Base-by-base conservation (phyloP, 768 basidiomycete genomes). In the Cubamyces lactineus region DNA sequence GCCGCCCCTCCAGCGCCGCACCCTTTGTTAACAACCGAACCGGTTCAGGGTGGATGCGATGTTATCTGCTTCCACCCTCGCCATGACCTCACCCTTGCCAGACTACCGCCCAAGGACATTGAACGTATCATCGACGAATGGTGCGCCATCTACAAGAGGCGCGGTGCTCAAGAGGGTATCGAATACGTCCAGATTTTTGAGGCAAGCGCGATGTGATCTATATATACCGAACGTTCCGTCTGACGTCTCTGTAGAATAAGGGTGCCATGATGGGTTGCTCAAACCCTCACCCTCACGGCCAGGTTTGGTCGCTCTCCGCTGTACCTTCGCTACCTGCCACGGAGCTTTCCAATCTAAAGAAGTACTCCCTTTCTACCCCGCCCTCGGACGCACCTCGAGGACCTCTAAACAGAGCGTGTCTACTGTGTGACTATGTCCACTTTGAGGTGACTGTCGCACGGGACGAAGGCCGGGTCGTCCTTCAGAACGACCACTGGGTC, bases 201-300 rank as follows among this genome's bases (percentile, higher is more conserved):
- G 86, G 93, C 89, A 66, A 49, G 77, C 55, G 41, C 53, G 24
- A 50, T 30, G 46, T 41, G 16, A 24, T 12, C 34, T 9, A 3
- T 30, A 8, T n/a, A n/a, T n/a, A n/a, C n/a, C n/a, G n/a, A n/a
- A n/a, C n/a, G n/a, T n/a, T n/a, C 19, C 16, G 49, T 23, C 53
- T 24, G 30, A 59, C 49, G 23, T 15, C 30, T 34, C 7, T 19
- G 50, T 48, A 71, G 70, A 70, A 70, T 57, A 96, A 95, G 76
- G 95, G 95, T 2, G 76, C 88, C 2, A 94, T 94, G 80, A 96
- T 96, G 95, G 95, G 95, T 12, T 96, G 93, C 71, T 93, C 91
- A 7, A 96, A 96, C 70, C 92, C 94, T 24, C 95, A 96, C 72
- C 94, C 95, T 0, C 95, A 96, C 72, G 92, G 94, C 21, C 95